phyloP scores from a whole-genome alignment of 2,329 filamentous ascomycete genomes.

The Chalaropsis ovoidea region DNA sequence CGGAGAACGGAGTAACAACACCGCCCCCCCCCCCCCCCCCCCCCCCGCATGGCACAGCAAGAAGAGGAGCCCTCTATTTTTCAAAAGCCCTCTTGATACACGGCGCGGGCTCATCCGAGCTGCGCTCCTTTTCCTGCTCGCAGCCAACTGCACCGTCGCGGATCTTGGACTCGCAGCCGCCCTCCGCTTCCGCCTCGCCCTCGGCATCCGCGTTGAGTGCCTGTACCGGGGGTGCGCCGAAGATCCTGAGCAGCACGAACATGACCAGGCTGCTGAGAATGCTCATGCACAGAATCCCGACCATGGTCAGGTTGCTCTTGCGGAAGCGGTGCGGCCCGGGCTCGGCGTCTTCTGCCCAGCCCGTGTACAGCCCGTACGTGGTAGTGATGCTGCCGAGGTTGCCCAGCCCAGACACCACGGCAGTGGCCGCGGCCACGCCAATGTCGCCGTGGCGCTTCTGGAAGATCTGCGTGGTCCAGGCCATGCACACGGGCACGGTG shows the following conservation, averaged over 20 bases:
- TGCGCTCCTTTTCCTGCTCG: background rate
- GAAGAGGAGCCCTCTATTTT: background rate
- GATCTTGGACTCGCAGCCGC: constrained; percentile 39
- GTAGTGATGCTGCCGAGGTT: constrained; percentile 80
- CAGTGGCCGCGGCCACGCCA: constrained; percentile 75
- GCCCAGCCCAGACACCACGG: constrained; percentile 75
- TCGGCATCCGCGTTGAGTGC: constrained; percentile 37
- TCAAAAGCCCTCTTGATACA: background rate
- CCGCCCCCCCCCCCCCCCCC: no score
- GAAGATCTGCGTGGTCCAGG: constrained; percentile 86
- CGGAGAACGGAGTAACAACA: no score
- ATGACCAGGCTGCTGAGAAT: constrained; percentile 62
- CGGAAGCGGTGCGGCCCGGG: constrained; percentile 61
- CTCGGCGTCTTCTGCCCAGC: constrained; percentile 68
- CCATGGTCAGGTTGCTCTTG: constrained; percentile 78
- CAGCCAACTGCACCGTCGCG: background rate
- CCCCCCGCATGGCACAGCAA: background rate
- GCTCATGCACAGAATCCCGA: constrained; percentile 70
- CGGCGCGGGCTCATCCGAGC: background rate
- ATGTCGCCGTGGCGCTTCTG: constrained; percentile 82
- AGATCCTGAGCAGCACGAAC: constrained; percentile 52
- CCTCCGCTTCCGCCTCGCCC: constrained; percentile 40
- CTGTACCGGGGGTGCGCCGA: constrained; percentile 39
- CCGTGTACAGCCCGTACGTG: constrained; percentile 80
- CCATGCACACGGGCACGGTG: constrained; percentile 87